Percentiles rank a stretch among this genome's conserved stretches.
Conservation (phyloP, 2,329 filamentous ascomycete genomes). For the Colletotrichum orchidophilum region DNA sequence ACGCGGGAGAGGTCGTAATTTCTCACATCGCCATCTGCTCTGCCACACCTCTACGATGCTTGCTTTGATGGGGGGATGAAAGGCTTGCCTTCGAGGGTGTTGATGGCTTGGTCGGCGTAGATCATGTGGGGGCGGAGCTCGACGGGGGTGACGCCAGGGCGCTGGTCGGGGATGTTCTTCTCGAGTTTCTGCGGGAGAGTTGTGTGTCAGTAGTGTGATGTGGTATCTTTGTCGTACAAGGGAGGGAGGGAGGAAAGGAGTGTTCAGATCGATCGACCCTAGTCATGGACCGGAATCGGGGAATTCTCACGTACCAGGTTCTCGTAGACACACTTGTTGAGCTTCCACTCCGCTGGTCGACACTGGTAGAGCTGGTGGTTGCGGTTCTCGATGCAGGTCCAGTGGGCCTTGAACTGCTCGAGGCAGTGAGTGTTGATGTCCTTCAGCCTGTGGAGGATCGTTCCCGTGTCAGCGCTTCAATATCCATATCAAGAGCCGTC, state of each 20-base stretch:
- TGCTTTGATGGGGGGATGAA: slow-evolving; percentile 43
- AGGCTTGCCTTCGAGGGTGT: slow-evolving; percentile 53
- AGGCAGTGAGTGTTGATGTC: slow-evolving; percentile 97
- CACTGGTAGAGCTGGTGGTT: slow-evolving; percentile 99
- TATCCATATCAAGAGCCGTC: neutral
- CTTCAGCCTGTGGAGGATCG: slow-evolving; percentile 70
- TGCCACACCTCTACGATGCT: slow-evolving; percentile 28
- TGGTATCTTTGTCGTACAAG: neutral
- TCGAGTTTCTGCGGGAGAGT: slow-evolving; percentile 73
- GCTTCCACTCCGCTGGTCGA: slow-evolving; percentile 83
- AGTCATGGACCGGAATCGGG: neutral
- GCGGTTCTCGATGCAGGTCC: slow-evolving; percentile 95
- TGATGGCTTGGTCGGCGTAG: slow-evolving; percentile 63
- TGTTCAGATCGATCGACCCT: neutral
- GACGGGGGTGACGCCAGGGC: slow-evolving; percentile 75
- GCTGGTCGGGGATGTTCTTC: slow-evolving; percentile 81
- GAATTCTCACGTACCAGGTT: slow-evolving; percentile 77
- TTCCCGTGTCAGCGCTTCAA: neutral
- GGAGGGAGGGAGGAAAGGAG: neutral
- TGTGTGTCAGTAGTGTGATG: neutral
- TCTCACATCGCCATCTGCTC: neutral
- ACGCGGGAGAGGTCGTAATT: neutral
- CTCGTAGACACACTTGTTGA: slow-evolving; percentile 96
- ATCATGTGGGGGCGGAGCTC: slow-evolving; percentile 75
- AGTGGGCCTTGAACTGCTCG: slow-evolving; percentile 90